Percentiles rank a stretch among this genome's conserved stretches.
Conservation (phyloP, 148 eudicot genomes). For the Nyssa sinensis region DNA sequence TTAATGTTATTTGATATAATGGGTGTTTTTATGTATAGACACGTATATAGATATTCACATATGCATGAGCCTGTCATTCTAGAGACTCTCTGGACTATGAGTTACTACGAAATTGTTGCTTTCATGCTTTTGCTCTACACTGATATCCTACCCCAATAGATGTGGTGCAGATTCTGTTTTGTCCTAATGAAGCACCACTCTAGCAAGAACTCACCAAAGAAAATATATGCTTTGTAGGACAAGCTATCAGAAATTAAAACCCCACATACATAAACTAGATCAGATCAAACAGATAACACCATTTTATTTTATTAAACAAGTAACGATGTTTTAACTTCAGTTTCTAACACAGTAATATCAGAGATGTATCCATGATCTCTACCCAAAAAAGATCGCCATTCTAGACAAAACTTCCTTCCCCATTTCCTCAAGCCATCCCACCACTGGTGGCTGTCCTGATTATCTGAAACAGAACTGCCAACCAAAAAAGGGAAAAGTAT, state of each 20-base stretch:
- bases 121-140: too few species aligned
- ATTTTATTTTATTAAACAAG: not conserved
- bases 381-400: not conserved
- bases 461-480: constrained; percentile 49
- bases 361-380: not conserved
- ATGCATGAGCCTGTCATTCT: too few species aligned
- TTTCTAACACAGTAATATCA: not conserved
- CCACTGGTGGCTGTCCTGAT: constrained; percentile 36
- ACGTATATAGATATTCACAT: too few species aligned
- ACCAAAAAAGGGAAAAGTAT: not conserved
- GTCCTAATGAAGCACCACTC: too few species aligned
- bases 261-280: not conserved
- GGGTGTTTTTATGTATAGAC: too few species aligned
- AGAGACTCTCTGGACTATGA: too few species aligned
- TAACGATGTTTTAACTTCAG: not conserved
- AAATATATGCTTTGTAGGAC: not conserved
- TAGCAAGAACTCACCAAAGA: not conserved
- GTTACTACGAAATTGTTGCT: too few species aligned
- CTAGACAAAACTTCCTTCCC: not conserved
- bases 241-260: not conserved
- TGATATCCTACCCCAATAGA: too few species aligned
- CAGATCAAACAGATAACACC: not conserved
- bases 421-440: constrained; percentile 15
- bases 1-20: too few species aligned
- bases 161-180: too few species aligned